phyloP scores from a whole-genome alignment of 192 early-diverging fungal genomes.

The Backusella psychrophila region DNA sequence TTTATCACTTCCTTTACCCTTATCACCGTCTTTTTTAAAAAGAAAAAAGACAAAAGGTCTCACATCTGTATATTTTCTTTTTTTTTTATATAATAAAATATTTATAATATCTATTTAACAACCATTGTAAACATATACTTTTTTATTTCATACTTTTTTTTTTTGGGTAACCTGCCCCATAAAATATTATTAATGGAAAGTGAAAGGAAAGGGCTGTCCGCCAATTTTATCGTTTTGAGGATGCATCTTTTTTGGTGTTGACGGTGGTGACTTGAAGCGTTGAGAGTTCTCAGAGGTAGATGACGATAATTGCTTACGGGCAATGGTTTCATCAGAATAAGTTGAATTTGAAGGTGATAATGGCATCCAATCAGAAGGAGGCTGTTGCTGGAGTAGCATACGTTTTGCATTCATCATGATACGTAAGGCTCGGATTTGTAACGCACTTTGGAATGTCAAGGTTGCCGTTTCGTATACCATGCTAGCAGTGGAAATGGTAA shows the following conservation, averaged over 20 bases:
- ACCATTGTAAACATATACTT: not conserved
- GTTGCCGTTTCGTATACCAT: constrained; percentile 66
- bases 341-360: constrained; percentile 3
- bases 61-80: not conserved
- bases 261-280: not conserved
- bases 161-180: not conserved
- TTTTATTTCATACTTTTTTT: not conserved
- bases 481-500: constrained; percentile 57
- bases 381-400: not conserved
- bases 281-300: not conserved
- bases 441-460: constrained; percentile 56
- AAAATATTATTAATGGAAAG: not conserved
- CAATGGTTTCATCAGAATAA: not conserved
- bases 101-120: not conserved
- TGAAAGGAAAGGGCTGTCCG: not conserved
- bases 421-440: constrained; percentile 58
- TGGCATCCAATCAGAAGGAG: not conserved
- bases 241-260: not conserved
- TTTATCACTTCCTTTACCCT: not conserved
- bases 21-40: not conserved
- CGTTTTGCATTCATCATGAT: constrained; percentile 50
- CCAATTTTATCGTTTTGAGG: not conserved
- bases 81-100: not conserved
- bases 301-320: not conserved
- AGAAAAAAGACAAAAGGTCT: not conserved